These are phyloP conservation scores for Hymenoscyphus albidus DNA, from an alignment of 2,329 filamentous ascomycete species.

Conservation along the genomic window DNA sequence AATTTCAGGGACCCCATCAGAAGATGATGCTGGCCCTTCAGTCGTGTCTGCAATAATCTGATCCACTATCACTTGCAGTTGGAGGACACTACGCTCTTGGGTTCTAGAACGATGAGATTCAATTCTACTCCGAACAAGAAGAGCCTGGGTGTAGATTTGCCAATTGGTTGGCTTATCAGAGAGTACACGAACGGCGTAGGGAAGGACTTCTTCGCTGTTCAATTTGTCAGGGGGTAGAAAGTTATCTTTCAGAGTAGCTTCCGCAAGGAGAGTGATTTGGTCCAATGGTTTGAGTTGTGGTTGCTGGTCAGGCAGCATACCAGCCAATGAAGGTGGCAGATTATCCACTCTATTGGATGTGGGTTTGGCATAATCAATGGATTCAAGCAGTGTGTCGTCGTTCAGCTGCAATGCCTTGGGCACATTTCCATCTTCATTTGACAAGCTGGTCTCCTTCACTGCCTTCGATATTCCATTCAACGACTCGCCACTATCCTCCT, in stretches of 20 bases:
- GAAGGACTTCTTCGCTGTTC: constrained; percentile 88
- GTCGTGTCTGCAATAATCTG: constrained; percentile 85
- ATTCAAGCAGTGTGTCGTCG: constrained; percentile 88
- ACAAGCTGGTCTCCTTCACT: constrained; percentile 12
- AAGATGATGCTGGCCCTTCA: constrained; percentile 23
- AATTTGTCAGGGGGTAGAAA: constrained; percentile 77
- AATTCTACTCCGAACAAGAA: constrained; percentile 84
- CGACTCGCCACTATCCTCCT: constrained; percentile 28
- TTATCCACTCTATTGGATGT: constrained; percentile 38
- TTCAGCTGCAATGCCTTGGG: constrained; percentile 76
- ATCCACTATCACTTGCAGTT: constrained; percentile 92
- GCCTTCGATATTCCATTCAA: constrained; percentile 5
- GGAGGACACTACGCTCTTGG: constrained; percentile 81
- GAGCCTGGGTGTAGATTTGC: constrained; percentile 94
- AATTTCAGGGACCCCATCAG: constrained; percentile 38
- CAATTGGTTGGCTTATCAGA: constrained; percentile 90
- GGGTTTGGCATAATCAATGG: constrained; percentile 70
- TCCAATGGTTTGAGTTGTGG: constrained; percentile 79
- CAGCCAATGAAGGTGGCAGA: constrained; percentile 59
- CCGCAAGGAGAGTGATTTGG: constrained; percentile 85
- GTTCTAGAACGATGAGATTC: constrained; percentile 85
- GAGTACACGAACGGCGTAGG: constrained; percentile 84
- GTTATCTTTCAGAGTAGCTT: constrained; percentile 83
- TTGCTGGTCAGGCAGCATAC: constrained; percentile 72
- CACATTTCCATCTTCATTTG: constrained; percentile 32